A percentile compares a stretch with the other conserved stretches of the same genome.
These are phyloP conservation scores for Phlyctochytrium bullatum DNA, from an alignment of 192 early-diverging fungal genomes.

Conservation along the genomic window DNA sequence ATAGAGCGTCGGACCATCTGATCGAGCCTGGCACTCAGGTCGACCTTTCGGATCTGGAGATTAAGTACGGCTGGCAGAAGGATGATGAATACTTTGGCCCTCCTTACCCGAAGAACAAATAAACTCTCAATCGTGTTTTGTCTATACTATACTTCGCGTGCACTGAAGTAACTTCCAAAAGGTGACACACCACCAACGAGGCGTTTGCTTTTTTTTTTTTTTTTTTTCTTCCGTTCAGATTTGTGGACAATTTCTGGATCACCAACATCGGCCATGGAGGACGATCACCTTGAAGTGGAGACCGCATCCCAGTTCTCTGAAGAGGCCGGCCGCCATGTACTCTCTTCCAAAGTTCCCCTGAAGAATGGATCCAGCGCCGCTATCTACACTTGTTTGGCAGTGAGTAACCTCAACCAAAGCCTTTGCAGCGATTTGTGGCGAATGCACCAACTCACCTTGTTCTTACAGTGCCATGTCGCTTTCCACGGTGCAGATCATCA, in stretches of 20 bases:
- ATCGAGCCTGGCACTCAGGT: slow-evolving; percentile 38
- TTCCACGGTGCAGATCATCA: slow-evolving; percentile 88
- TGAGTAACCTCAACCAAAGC: slow-evolving; percentile 8
- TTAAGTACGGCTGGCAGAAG: slow-evolving; percentile 38
- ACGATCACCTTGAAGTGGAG: slow-evolving; percentile 18
- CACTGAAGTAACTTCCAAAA: too few relatives aligned
- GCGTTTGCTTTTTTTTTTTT: too few relatives aligned
- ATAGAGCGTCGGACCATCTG: slow-evolving; percentile 34
- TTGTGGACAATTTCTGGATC: too few relatives aligned
- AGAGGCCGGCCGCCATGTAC: slow-evolving; percentile 1
- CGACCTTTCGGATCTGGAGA: slow-evolving; percentile 27
- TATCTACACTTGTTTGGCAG: slow-evolving; percentile 45
- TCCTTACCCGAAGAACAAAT: slow-evolving; percentile 33
- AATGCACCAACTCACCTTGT: background rate
- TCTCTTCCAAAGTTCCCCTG: slow-evolving; percentile 9
- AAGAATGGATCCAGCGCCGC: slow-evolving; percentile 11
- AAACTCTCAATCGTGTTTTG: slow-evolving; percentile 5
- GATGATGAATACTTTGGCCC: slow-evolving; percentile 38
- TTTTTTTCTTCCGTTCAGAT: too few relatives aligned
- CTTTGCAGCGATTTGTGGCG: background rate
- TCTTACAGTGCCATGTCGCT: slow-evolving; percentile 88
- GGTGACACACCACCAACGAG: too few relatives aligned
- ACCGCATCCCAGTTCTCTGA: slow-evolving; percentile 51
- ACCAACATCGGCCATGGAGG: background rate
- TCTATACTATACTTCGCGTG: too few relatives aligned